Evolutionary conservation across 2,329 filamentous ascomycete species (phyloP), one percentile per base, ranked within the genome.

Genomic region (Penicillium sp.): DNA sequence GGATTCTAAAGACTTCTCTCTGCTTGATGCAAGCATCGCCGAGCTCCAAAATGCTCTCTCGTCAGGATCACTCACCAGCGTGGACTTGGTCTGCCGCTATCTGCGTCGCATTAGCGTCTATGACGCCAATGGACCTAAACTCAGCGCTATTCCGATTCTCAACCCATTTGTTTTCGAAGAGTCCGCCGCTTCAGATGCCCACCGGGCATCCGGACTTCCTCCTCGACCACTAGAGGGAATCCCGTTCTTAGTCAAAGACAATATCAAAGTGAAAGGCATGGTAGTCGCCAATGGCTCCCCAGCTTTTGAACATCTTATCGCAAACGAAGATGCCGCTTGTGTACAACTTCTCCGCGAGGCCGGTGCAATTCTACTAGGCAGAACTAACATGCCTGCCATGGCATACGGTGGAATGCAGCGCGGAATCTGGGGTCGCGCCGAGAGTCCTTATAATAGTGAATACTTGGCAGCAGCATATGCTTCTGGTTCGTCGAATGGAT

Each of bases 381-480:
- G 79, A 45, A 85, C 84, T 0, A 87, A 86, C 55, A 84, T 86
- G 79, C 84, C 81, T 0, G 80, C 84, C 0, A 84, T 86, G 82
- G 84, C 83, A 11, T 79, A 80, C 22, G 83, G 82, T 0, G 84
- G 84, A 0, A 84, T 84, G 77, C 82, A 85, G 57, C 74, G 84
- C 8, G 84, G 84, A 0, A 60, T 82, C 0, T 84, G 84, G 57
- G 83, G 84, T 0, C 75, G 83, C 2, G 81, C 84, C 0, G 82
- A 85, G 63, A 82, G 77, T 24, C 83, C 84, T 0, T 86, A 86
- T 62, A 85, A 85, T 50, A 54, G 65, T 0, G 74, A 79, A 0
- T 86, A 82, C 50, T 71, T 84, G 2, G 76, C 83, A 0, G 82
- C 81, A 3, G 83, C 82, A 0, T 85, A 81, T 64, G 81, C 79